Evolutionary conservation across 257 asterid species (phyloP), one percentile per base, ranked within the genome.

Genomic region (Nicotiana attenuata): DNA sequence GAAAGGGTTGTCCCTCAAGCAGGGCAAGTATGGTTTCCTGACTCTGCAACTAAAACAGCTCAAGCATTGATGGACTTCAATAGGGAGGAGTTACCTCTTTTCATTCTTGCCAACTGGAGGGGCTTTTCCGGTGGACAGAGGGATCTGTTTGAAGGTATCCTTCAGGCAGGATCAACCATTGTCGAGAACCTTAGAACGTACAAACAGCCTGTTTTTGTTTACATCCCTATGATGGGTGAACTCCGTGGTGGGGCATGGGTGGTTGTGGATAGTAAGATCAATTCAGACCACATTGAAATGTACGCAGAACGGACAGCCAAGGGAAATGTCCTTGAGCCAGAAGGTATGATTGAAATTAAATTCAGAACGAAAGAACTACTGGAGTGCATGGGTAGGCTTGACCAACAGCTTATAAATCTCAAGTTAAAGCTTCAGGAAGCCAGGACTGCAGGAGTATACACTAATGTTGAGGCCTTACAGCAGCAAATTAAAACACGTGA

Each of bases 201-300:
- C 84, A 79, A 83, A 10, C 99, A 94, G 9, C 96, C 99, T 0
- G 98, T 94, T 82, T 94, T 96, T 86, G 90, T 94, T 71, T 96
- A 94, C 90, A 92, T 96, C 67, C 99, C 99, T 1, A 90, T 88
- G 92, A 89, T 88, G 95, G 98, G 98, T 3, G 99, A 96, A 90
- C 98, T 96, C 63, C 98, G 99, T 10, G 99, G 99, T 85, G 98
- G 99, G 77, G 97, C 98, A 3, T 96, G 99, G 99, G 98, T 96
- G 83, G 98, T 94, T 24, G 90, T 96, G 26, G 99, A 96, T 84
- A 92, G 98, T 84, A 93, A 91, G 89, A 92, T 96, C 87, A 96
- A 96, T 76, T 96, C 98, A 0, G 96, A 96, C 66, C 98, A 92
- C 77, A 84, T 96, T 7, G 99, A 96, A 67, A 94, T 94, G 98